Base-by-base conservation (phyloP, 768 basidiomycete genomes). In the Tubosaeta sp. region DNA sequence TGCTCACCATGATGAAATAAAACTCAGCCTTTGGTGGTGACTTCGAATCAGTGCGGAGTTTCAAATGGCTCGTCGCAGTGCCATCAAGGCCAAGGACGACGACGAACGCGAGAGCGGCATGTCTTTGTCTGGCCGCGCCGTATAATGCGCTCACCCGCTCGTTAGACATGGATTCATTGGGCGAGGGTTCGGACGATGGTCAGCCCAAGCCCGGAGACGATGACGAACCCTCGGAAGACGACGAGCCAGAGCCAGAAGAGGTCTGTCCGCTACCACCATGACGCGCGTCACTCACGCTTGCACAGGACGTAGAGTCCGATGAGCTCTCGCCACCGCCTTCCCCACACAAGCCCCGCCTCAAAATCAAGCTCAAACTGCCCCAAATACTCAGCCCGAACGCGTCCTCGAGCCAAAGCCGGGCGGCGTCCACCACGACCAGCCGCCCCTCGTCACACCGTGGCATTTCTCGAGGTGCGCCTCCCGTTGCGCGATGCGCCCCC, bases 341-440 rank as follows among this genome's bases (percentile, higher is more conserved):
- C 0, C 62, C 64, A 2, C 63, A 66, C 29, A 68, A 73, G 59
- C 76, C 78, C 4, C 72, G 76, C 6, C 74, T 86, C 19, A 83
- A 80, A 59, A 85, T 85, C 61, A 85, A 77, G 64, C 72, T 85
- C 42, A 85, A 81, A 59, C 63, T 84, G 5, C 79, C 81, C 13
- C 65, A 66, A 43, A 58, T 60, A 10, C 68, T 72, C 19, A 71
- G 56, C 54, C 65, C 68, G 39, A 67, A 62, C 51, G 71, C 57
- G 55, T 63, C 58, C 35, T 68, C 62, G 14, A 68, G 66, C 50
- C 62, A 70, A 10, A 68, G 66, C 48, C 62, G 70, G 22, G 59
- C 54, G 22, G 54, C 59, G 26, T 66, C 63, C 1, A 61, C 62
- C 3, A 62, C 59, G 1, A 62, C 48, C 13, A 60, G 64, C n/a